These are phyloP conservation scores for Liriodendron chinense DNA, from an alignment of 164 flowering plant genomes.

Conservation along the genomic window DNA sequence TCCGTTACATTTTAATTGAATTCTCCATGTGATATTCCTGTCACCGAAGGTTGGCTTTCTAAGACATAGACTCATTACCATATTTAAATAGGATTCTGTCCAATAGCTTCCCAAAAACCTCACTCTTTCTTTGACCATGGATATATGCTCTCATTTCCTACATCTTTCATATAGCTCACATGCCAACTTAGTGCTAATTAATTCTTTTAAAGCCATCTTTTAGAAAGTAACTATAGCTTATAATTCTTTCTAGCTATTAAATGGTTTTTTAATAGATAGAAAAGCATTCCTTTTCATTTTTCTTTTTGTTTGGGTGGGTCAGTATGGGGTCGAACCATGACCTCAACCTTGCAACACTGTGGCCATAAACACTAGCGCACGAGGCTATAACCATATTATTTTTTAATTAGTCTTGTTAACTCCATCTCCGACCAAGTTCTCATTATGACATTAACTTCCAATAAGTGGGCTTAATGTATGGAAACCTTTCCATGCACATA, in stretches of 20 bases:
- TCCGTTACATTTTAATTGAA: too few species aligned
- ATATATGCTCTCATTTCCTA: not conserved
- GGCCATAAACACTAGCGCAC: not conserved
- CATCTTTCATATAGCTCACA: not conserved
- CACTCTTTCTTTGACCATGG: not conserved
- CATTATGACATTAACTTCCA: too few species aligned
- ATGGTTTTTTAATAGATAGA: not conserved
- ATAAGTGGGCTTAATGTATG: too few species aligned
- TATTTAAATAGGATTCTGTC: not conserved
- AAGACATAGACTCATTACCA: not conserved
- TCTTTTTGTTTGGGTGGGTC: not conserved
- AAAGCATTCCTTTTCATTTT: not conserved
- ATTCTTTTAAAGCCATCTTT: not conserved
- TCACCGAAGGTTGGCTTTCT: not conserved
- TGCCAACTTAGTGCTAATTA: not conserved
- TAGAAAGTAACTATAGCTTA: not conserved
- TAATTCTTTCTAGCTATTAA: too few species aligned
- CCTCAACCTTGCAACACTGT: not conserved
- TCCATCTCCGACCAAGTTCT: conserved; percentile 1
- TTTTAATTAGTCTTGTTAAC: not conserved
- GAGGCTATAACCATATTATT: not conserved
- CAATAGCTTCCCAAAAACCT: not conserved
- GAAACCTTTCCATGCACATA: too few species aligned
- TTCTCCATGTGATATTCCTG: too few species aligned
- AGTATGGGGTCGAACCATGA: not conserved